These are phyloP conservation scores for Chrysoporthe deuterocubensis DNA, from an alignment of 2,329 filamentous ascomycete genomes.

Conservation along the genomic window DNA sequence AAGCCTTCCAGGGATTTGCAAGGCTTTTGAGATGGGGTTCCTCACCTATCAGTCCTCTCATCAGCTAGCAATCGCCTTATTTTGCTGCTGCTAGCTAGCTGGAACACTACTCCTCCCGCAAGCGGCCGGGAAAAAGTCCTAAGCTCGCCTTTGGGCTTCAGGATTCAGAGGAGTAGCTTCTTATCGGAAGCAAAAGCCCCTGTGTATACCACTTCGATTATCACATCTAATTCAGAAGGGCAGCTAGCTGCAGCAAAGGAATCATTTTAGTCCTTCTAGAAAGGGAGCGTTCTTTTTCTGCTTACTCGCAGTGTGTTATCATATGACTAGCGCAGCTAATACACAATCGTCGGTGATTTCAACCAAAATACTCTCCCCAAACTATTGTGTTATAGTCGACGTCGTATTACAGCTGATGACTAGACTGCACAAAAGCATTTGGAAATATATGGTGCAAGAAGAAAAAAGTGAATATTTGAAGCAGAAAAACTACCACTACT, in stretches of 20 bases:
- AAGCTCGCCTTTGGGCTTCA: background rate
- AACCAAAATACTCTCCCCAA: background rate
- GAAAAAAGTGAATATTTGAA: background rate
- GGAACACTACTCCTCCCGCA: background rate
- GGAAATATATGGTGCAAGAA: background rate
- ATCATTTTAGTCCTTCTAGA: conserved; percentile 10
- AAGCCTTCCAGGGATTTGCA: background rate
- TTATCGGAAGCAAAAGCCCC: background rate
- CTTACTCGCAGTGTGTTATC: conserved; percentile 8
- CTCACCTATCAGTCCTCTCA: background rate
- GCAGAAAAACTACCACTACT: background rate
- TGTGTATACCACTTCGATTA: conserved; percentile 23
- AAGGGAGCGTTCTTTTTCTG: conserved; percentile 8
- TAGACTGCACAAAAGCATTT: too few species aligned
- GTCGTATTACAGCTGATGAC: too few species aligned
- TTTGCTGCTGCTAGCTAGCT: conserved; percentile 16
- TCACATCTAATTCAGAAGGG: conserved; percentile 25
- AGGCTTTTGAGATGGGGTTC: background rate
- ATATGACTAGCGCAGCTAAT: background rate
- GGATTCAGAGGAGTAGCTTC: conserved; percentile 6
- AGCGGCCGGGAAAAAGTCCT: conserved; percentile 1
- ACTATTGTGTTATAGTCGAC: too few species aligned
- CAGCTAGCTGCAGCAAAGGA: conserved; percentile 23
- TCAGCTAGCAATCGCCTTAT: background rate
- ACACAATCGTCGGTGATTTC: background rate